These are phyloP conservation scores for Sphaerostilbella broomeana DNA, from an alignment of 2,329 filamentous ascomycete species.

Conservation along the genomic window DNA sequence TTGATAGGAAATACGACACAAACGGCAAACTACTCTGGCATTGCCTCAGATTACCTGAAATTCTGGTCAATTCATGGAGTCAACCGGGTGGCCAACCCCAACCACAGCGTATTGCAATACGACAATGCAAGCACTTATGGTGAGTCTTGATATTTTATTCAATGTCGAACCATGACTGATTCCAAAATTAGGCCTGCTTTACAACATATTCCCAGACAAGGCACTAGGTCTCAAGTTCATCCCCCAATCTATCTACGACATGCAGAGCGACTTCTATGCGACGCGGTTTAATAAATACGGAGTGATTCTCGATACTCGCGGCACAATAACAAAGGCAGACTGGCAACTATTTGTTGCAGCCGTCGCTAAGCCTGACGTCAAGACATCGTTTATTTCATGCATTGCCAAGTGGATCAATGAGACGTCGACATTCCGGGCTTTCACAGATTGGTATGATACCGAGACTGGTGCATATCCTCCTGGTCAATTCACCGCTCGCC, in stretches of 20 bases:
- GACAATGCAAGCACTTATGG: conserved; percentile 52
- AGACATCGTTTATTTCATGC: conserved; percentile 58
- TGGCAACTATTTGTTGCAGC: conserved; percentile 86
- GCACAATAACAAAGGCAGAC: conserved; percentile 78
- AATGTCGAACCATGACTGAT: conserved; percentile 1
- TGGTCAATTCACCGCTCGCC: conserved; percentile 67
- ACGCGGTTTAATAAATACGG: conserved; percentile 67
- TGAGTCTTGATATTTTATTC: background rate
- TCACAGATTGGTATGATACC: conserved; percentile 74
- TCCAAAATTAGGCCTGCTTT: conserved; percentile 40
- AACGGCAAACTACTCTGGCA: conserved; percentile 51
- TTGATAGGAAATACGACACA: conserved; percentile 53
- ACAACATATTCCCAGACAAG: conserved; percentile 77
- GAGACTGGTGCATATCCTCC: conserved; percentile 60
- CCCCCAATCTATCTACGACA: conserved; percentile 65
- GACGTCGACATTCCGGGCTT: conserved; percentile 61
- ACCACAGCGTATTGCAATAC: conserved; percentile 74
- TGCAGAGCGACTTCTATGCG: conserved; percentile 71
- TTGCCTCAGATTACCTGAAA: conserved; percentile 61
- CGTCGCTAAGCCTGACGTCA: conserved; percentile 55
- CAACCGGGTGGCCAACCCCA: conserved; percentile 52
- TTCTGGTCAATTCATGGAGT: conserved; percentile 68
- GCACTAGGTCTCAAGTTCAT: conserved; percentile 73
- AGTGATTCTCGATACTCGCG: conserved; percentile 74
- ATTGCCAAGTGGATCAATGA: conserved; percentile 70